Evolutionary conservation across 2,329 filamentous ascomycete genomes (phyloP).

Genomic region (Ilyonectria robusta): DNA sequence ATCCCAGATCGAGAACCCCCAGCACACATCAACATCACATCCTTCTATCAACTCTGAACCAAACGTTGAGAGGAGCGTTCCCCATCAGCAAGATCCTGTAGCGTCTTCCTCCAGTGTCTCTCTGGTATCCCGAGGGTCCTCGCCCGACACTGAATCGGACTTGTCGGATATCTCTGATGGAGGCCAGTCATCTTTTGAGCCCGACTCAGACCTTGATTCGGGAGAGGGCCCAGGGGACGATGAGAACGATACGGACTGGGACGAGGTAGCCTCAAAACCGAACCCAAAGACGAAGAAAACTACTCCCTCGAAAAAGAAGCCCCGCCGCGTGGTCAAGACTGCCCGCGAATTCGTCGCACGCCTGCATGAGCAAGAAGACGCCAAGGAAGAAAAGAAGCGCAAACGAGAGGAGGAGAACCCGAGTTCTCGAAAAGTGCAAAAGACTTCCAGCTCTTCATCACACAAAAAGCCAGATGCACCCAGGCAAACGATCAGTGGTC

Average conservation of each 20-base stretch:
- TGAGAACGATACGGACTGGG: not conserved
- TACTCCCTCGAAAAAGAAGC: not conserved
- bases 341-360: constrained; percentile 10
- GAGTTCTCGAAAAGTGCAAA: not conserved
- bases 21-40: too few species aligned
- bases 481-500: not conserved
- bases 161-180: not conserved
- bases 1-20: too few species aligned
- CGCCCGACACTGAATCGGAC: not conserved
- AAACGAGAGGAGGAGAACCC: not conserved
- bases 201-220: not conserved
- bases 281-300: not conserved
- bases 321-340: not conserved
- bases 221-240: not conserved
- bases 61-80: too few species aligned
- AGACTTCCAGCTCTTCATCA: not conserved
- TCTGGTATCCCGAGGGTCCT: not conserved
- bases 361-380: constrained; percentile 1
- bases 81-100: too few species aligned
- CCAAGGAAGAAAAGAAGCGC: constrained; percentile 18
- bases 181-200: not conserved
- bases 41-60: too few species aligned
- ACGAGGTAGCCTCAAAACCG: not conserved
- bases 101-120: too few species aligned
- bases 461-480: constrained; percentile 12